These are phyloP conservation scores for Fusarium palustre DNA, from an alignment of 2,329 filamentous ascomycete species.

Conservation along the genomic window DNA sequence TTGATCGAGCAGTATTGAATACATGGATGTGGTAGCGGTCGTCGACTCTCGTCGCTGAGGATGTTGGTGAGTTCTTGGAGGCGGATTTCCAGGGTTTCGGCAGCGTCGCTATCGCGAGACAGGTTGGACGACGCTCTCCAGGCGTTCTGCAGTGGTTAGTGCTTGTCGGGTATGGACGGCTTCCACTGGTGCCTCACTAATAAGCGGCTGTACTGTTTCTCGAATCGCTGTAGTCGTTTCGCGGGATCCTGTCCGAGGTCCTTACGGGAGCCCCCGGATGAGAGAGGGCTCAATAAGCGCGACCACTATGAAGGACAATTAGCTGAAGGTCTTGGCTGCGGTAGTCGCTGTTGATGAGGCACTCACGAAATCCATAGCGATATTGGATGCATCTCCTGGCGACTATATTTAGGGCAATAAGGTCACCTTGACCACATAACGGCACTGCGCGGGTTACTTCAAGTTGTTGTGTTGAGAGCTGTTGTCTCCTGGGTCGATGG, in stretches of 20 bases:
- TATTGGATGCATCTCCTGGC: constrained; percentile 59
- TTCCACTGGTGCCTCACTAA: constrained; percentile 59
- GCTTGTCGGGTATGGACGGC: background rate
- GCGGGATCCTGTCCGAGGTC: constrained; percentile 72
- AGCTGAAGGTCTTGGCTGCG: constrained; percentile 18
- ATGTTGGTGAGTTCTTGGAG: constrained; percentile 76
- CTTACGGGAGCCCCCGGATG: constrained; percentile 66
- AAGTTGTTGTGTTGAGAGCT: constrained; percentile 41
- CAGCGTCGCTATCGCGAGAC: constrained; percentile 68
- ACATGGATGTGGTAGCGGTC: constrained; percentile 90
- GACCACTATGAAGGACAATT: constrained; percentile 65
- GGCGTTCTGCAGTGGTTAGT: constrained; percentile 56
- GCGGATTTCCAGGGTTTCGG: constrained; percentile 71
- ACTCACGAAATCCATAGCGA: constrained; percentile 69
- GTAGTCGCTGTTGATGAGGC: background rate
- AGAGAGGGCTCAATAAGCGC: constrained; percentile 73
- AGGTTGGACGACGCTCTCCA: constrained; percentile 73
- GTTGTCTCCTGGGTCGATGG: constrained; percentile 29
- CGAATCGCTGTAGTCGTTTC: constrained; percentile 73
- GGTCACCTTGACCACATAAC: constrained; percentile 39
- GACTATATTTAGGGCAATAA: constrained; percentile 25
- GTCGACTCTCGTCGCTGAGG: constrained; percentile 88
- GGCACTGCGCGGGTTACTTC: constrained; percentile 31
- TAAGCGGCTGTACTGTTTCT: constrained; percentile 73
- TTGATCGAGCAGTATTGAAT: constrained; percentile 86